Evolutionary conservation across 202 grass and related monocot genomes (phyloP).

Genomic region (Cymbopogon flexuosus): DNA sequence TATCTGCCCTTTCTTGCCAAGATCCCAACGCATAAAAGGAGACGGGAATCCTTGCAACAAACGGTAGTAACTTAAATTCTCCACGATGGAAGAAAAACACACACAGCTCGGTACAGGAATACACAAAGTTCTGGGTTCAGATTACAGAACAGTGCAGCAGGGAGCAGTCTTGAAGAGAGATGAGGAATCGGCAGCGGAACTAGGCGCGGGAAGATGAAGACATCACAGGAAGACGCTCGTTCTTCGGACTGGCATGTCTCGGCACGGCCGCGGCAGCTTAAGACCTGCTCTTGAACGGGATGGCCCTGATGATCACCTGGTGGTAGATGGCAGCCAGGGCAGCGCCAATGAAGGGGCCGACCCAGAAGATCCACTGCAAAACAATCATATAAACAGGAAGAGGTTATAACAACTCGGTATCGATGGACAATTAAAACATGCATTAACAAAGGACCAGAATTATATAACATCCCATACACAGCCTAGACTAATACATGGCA

Average conservation of each 20-base stretch:
- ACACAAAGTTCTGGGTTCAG: slow-evolving; percentile 34
- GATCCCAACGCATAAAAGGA: neutral
- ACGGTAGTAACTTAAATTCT: slow-evolving; percentile 28
- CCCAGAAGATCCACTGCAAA: slow-evolving; percentile 97
- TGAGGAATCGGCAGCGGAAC: neutral
- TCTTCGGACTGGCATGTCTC: slow-evolving; percentile 6
- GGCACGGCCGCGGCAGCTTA: slow-evolving; percentile 27
- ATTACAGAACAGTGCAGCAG: slow-evolving; percentile 11
- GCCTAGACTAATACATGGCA: neutral
- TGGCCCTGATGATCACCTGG: slow-evolving; percentile 94
- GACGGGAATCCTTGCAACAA: neutral
- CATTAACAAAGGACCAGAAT: neutral
- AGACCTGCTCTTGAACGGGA: slow-evolving; percentile 86
- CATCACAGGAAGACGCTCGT: slow-evolving; percentile 15
- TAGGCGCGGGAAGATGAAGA: slow-evolving; percentile 26
- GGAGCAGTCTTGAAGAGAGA: slow-evolving; percentile 10
- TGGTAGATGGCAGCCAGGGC: slow-evolving; percentile 90
- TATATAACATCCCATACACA: neutral
- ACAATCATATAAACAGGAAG: slow-evolving; percentile 3
- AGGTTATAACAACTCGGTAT: neutral
- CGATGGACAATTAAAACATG: too few species aligned
- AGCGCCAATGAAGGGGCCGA: slow-evolving; percentile 83
- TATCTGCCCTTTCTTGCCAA: neutral
- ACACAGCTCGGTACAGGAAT: slow-evolving; percentile 17
- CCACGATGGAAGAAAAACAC: slow-evolving; percentile 19